Conservation (phyloP, 306 rosid genomes). For the Acmispon strigosus region DNA sequence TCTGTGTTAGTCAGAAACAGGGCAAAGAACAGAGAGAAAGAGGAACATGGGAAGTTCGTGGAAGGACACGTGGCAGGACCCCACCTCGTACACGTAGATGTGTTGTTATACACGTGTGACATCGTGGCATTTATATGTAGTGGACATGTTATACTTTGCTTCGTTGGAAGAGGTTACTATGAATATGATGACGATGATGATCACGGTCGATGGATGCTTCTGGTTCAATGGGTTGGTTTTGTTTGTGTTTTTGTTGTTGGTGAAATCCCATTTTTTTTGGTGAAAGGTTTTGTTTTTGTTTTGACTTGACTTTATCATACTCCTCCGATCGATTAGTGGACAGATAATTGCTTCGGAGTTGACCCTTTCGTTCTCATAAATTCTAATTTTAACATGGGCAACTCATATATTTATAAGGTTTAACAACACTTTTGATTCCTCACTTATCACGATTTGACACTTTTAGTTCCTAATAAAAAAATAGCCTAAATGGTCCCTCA, state of each 20-base stretch:
- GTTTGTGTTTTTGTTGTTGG: no score
- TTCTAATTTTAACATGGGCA: no score
- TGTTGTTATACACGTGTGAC: constrained; percentile 25
- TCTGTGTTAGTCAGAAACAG: neutral
- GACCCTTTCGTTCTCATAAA: neutral
- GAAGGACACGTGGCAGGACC: constrained; percentile 21
- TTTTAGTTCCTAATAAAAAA: no score
- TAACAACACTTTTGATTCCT: no score
- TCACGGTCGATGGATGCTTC: neutral
- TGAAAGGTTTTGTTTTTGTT: neutral
- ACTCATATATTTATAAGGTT: no score
- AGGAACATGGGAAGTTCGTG: neutral
- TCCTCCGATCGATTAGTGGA: constrained; percentile 21
- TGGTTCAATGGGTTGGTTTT: neutral
- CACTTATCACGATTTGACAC: no score
- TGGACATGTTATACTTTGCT: constrained; percentile 5
- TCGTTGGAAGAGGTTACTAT: neutral
- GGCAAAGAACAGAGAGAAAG: neutral
- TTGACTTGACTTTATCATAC: constrained; percentile 25
- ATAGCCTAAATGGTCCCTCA: no score
- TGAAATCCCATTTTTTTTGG: no score
- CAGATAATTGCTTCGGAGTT: neutral
- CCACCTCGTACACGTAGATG: constrained; percentile 10
- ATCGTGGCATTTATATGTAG: constrained; percentile 24
- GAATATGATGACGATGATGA: neutral